phyloP scores from a whole-genome alignment of 2,329 filamentous ascomycete genomes.

The Orbilia quercus region DNA sequence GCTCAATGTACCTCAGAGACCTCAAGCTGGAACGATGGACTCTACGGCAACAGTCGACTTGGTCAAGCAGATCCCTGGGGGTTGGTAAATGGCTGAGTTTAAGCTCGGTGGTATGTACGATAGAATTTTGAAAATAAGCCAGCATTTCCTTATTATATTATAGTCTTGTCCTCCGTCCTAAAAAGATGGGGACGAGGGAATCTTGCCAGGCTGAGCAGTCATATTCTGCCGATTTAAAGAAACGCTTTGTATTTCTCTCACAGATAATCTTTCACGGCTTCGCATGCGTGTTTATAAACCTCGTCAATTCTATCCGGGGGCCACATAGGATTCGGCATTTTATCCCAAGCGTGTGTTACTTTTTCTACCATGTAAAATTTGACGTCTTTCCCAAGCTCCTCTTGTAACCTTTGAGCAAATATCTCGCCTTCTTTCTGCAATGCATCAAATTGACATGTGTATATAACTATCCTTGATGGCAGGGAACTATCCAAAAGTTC shows the following conservation, averaged over 20 bases:
- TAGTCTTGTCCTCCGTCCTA: too few species aligned
- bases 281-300: conserved; percentile 69
- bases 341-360: conserved; percentile 75
- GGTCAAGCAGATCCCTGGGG: conserved; percentile 42
- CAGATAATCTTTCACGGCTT: conserved; percentile 56
- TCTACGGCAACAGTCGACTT: conserved; percentile 41
- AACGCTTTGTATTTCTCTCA: neutral
- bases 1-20: conserved; percentile 13
- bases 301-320: conserved; percentile 67
- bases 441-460: conserved; percentile 75
- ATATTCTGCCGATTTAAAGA: too few species aligned
- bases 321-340: conserved; percentile 69
- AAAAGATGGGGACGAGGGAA: too few species aligned
- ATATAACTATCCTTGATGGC: conserved; percentile 69
- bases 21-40: conserved; percentile 21
- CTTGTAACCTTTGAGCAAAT: conserved; percentile 71
- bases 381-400: conserved; percentile 69
- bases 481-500: conserved; percentile 66
- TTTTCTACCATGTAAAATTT: conserved; percentile 71
- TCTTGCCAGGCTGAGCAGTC: neutral
- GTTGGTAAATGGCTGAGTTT: conserved; percentile 18
- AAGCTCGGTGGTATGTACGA: neutral
- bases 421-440: conserved; percentile 71
- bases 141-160: too few species aligned
- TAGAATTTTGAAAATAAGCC: too few species aligned